A percentile compares a stretch with the other conserved stretches of the same genome.
Conservation (phyloP, 2,329 filamentous ascomycete species). For the Tricladium varicosporioides region DNA sequence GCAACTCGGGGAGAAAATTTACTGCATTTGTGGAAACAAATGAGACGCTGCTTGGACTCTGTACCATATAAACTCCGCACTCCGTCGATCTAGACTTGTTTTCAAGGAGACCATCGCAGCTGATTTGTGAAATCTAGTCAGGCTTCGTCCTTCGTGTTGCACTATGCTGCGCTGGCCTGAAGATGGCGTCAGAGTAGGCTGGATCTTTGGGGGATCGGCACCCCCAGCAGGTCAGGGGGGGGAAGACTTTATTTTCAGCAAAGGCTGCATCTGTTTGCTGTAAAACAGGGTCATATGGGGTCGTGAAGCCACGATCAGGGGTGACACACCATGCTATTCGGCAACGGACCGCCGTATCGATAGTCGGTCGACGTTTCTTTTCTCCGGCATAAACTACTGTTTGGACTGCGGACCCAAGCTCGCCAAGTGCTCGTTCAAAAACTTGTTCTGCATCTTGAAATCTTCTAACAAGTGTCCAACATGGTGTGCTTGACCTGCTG, state of each 20-base stretch:
- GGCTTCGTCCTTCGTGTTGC: no score
- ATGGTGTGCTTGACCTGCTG: not conserved
- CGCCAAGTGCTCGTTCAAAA: not conserved
- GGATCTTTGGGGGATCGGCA: not conserved
- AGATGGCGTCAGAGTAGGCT: not conserved
- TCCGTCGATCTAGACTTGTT: no score
- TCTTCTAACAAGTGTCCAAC: not conserved
- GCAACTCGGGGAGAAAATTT: not conserved
- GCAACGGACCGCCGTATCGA: not conserved
- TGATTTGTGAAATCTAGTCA: no score
- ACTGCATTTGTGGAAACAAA: not conserved
- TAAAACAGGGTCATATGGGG: not conserved
- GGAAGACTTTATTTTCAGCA: not conserved
- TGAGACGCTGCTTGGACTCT: no score
- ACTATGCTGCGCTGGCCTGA: not conserved
- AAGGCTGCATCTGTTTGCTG: not conserved
- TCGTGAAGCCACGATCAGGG: not conserved
- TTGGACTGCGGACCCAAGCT: no score
- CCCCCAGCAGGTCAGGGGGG: not conserved
- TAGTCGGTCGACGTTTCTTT: not conserved
- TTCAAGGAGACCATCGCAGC: no score
- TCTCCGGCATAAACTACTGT: no score
- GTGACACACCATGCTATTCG: not conserved
- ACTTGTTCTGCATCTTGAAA: not conserved
- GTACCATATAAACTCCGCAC: no score